Conservation (phyloP, 305 asterid species). For the Fraxinus albicans region DNA sequence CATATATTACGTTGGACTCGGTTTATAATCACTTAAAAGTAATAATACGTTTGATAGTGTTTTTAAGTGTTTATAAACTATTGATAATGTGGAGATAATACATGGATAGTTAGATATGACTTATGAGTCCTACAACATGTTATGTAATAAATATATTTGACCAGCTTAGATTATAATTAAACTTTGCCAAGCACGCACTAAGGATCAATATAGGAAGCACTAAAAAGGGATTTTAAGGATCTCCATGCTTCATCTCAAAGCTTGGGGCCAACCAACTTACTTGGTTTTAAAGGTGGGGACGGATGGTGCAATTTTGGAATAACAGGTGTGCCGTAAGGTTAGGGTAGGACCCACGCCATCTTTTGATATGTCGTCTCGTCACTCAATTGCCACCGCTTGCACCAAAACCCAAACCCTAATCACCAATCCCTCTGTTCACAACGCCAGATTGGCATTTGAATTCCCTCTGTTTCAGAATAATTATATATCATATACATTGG, state of each 20-base stretch:
- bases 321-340: background rate
- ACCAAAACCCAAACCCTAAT: constrained; percentile 25
- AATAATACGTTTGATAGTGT: background rate
- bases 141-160: background rate
- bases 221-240: background rate
- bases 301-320: background rate
- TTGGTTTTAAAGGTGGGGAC: background rate
- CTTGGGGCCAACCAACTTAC: background rate
- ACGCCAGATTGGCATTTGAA: constrained; percentile 10
- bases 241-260: background rate
- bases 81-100: background rate
- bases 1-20: no score
- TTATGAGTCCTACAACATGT: background rate
- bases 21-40: background rate
- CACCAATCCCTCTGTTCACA: background rate
- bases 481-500: background rate
- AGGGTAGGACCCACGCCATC: constrained; percentile 1
- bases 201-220: background rate
- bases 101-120: background rate
- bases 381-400: constrained; percentile 12
- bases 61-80: background rate
- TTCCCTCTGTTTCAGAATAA: background rate
- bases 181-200: background rate
- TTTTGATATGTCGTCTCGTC: background rate
- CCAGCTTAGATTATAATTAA: background rate